These are phyloP conservation scores for Solanum infundibuliforme DNA, from an alignment of 257 asterid species.

Conservation along the genomic window DNA sequence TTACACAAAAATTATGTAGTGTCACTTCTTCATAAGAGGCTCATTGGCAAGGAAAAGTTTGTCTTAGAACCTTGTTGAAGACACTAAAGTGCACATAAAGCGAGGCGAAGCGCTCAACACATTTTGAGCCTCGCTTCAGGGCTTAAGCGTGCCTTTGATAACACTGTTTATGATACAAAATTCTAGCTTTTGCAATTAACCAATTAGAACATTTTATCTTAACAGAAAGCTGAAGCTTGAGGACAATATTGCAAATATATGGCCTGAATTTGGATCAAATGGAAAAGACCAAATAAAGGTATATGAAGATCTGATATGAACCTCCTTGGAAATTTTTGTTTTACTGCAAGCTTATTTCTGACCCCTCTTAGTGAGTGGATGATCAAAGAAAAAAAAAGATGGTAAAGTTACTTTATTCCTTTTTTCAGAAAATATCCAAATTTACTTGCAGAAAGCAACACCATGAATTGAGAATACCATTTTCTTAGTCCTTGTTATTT, in stretches of 20 bases:
- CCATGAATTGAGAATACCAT: neutral
- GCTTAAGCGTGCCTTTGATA: too few relatives aligned
- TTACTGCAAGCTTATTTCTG: neutral
- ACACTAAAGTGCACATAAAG: too few relatives aligned
- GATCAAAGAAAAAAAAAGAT: neutral
- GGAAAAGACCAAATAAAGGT: conserved; percentile 88
- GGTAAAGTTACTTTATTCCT: neutral
- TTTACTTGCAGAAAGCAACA: neutral
- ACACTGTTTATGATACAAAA: neutral
- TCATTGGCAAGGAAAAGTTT: too few relatives aligned
- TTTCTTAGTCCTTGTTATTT: neutral
- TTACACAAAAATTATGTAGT: too few relatives aligned
- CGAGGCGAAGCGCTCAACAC: too few relatives aligned
- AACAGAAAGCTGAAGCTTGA: conserved; percentile 77
- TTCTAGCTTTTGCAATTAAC: neutral
- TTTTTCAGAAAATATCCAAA: neutral
- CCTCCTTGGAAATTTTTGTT: neutral
- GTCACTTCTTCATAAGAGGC: too few relatives aligned
- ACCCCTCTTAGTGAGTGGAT: neutral
- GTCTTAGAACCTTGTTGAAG: too few relatives aligned
- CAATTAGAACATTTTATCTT: conserved; percentile 3
- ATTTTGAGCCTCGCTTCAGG: too few relatives aligned
- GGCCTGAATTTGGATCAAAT: conserved; percentile 80
- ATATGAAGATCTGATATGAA: conserved; percentile 2
- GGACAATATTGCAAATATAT: conserved; percentile 55